These are phyloP conservation scores for Fusarium brachygibbosum DNA, from an alignment of 2,329 filamentous ascomycete species.

Conservation along the genomic window DNA sequence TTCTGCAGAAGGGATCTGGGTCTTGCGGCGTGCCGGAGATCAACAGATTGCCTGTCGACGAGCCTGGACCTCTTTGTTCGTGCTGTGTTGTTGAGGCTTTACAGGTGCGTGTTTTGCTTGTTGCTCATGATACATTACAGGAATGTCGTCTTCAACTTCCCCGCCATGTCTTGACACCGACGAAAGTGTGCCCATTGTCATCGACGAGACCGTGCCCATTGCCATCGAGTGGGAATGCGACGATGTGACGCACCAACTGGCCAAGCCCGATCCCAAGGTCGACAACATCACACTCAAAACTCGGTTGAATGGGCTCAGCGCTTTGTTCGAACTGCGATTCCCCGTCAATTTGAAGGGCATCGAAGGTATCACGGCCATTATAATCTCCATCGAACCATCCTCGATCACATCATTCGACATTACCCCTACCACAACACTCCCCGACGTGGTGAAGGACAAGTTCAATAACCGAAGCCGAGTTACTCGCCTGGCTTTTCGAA, in stretches of 20 bases:
- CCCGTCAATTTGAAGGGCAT: conserved; percentile 32
- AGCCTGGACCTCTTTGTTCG: conserved; percentile 14
- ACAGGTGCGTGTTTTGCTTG: conserved; percentile 6
- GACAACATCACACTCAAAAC: conserved; percentile 7
- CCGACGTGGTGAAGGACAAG: conserved; percentile 17
- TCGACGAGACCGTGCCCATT: conserved; percentile 13
- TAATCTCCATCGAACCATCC: conserved; percentile 16
- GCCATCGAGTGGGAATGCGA: conserved; percentile 26
- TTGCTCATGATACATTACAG: conserved; percentile 15
- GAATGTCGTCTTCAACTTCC: conserved; percentile 14
- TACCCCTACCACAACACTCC: neutral
- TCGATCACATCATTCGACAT: conserved; percentile 29
- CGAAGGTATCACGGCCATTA: conserved; percentile 3
- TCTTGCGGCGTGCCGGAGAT: conserved; percentile 26
- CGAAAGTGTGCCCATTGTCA: conserved; percentile 5
- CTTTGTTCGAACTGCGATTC: conserved; percentile 12
- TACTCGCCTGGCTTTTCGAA: conserved; percentile 4
- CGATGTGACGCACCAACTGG: conserved; percentile 4
- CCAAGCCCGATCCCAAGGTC: conserved; percentile 29
- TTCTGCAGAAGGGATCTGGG: conserved; percentile 11
- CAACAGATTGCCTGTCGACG: conserved; percentile 17
- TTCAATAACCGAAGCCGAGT: neutral
- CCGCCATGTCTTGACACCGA: conserved; percentile 26
- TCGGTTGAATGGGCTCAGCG: conserved; percentile 1
- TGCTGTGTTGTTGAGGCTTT: neutral